Evolutionary conservation across 2,329 filamentous ascomycete genomes (phyloP).

Genomic region (Paramyrothecium roridum): DNA sequence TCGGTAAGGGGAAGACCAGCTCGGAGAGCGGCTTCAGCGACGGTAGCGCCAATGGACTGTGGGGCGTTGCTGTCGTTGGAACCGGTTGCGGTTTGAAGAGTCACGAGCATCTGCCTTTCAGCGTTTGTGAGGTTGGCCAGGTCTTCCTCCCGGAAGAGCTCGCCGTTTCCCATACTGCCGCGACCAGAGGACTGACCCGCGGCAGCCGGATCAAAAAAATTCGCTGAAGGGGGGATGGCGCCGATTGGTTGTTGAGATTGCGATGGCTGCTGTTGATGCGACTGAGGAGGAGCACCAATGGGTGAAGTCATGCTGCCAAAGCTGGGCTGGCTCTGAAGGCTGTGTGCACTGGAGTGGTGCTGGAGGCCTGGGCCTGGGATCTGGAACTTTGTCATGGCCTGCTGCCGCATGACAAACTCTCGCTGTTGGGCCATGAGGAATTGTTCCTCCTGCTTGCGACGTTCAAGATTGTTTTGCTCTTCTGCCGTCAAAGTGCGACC

Average conservation of each 20-base stretch:
- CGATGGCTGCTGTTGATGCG: constrained; percentile 23
- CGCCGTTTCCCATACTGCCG: constrained; percentile 31
- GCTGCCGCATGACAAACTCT: constrained; percentile 85
- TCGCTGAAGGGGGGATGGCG: constrained; percentile 56
- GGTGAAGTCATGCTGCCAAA: constrained; percentile 94
- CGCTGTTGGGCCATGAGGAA: constrained; percentile 95
- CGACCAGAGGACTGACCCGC: constrained; percentile 19
- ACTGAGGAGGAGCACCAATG: constrained; percentile 49
- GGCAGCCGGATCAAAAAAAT: constrained; percentile 66
- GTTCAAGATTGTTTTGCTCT: constrained; percentile 95
- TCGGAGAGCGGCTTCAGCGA: constrained; percentile 31
- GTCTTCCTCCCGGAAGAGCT: constrained; percentile 69
- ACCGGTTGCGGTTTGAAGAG: constrained; percentile 18
- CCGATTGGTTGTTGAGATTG: constrained; percentile 49
- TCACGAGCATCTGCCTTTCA: constrained; percentile 52
- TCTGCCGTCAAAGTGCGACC: constrained; percentile 94
- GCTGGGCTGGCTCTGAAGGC: constrained; percentile 93
- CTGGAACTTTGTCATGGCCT: constrained; percentile 71
- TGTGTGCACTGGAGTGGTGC: constrained; percentile 93
- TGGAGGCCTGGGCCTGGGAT: constrained; percentile 61
- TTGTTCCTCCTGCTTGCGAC: constrained; percentile 96
- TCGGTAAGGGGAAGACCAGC: constrained; percentile 47
- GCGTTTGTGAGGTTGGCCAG: constrained; percentile 59
- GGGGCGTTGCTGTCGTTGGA: constrained; percentile 21
- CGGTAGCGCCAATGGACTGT: constrained; percentile 34